phyloP scores from a whole-genome alignment of 1,139 yeast species.

The Kurtzmaniella quercitrusa region DNA sequence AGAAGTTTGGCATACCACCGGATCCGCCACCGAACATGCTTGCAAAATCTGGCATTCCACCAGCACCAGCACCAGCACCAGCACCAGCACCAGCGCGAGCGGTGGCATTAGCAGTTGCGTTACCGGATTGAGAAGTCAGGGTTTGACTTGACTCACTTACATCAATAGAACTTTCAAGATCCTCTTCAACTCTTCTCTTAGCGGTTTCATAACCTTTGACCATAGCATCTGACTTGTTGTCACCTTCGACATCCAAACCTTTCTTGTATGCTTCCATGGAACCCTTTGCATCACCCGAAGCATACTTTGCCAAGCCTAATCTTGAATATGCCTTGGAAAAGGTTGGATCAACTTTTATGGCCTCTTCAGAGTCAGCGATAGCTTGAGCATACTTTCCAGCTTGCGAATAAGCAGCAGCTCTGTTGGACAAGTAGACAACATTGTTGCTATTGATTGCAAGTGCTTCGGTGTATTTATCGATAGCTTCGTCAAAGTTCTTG shows the following conservation, averaged over 20 bases:
- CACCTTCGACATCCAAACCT: slow-evolving; percentile 88
- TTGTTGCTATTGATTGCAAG: slow-evolving; percentile 65
- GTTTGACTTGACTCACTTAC: slow-evolving; percentile 19
- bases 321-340: slow-evolving; percentile 95
- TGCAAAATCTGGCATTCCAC: slow-evolving; percentile 72
- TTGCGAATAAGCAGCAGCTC: slow-evolving; percentile 96
- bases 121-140: slow-evolving; percentile 17
- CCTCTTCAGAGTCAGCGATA: slow-evolving; percentile 74
- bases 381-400: slow-evolving; percentile 72
- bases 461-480: slow-evolving; percentile 79
- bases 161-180: slow-evolving; percentile 46
- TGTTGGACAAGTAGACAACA: slow-evolving; percentile 83
- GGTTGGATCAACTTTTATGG: slow-evolving; percentile 70
- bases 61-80: slow-evolving; percentile 49
- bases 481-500: slow-evolving; percentile 65
- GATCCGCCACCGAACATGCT: slow-evolving; percentile 59
- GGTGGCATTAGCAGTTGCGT: slow-evolving; percentile 15
- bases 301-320: slow-evolving; percentile 88
- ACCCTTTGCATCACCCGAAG: slow-evolving; percentile 83
- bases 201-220: slow-evolving; percentile 91
- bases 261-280: slow-evolving; percentile 86
- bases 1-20: slow-evolving; percentile 56
- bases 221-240: slow-evolving; percentile 83
- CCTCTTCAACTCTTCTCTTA: slow-evolving; percentile 76
- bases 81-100: slow-evolving; percentile 23